phyloP scores from a whole-genome alignment of 139 green algal species.

The Coccomyxa sp. region DNA sequence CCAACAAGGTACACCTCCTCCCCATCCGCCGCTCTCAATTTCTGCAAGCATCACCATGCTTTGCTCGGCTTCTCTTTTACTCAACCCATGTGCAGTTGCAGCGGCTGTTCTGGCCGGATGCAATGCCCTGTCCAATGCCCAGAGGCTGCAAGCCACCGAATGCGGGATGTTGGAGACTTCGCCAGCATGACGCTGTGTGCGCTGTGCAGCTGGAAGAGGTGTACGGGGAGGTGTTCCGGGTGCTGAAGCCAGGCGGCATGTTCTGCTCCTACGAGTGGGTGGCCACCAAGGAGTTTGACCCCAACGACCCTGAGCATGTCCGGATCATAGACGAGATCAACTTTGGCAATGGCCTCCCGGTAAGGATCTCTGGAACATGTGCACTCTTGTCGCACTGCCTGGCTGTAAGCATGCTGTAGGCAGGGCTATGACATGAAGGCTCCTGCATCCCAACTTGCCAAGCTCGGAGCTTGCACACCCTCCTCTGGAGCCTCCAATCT shows the following conservation, averaged over 20 bases:
- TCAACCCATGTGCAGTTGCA: too few species aligned
- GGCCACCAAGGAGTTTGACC: slow-evolving; percentile 80
- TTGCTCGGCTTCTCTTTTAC: too few species aligned
- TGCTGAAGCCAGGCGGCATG: slow-evolving; percentile 88
- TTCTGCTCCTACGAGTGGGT: slow-evolving; percentile 98
- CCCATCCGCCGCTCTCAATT: too few species aligned
- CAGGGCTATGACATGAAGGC: too few species aligned
- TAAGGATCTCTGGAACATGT: too few species aligned
- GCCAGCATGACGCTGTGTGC: background rate
- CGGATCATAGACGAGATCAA: slow-evolving; percentile 95
- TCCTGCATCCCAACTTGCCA: too few species aligned
- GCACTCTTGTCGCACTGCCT: too few species aligned
- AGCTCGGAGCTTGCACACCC: background rate
- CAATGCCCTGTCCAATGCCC: too few species aligned
- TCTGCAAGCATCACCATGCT: too few species aligned
- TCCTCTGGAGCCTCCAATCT: too few species aligned
- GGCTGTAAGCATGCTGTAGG: background rate
- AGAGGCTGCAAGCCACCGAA: too few species aligned
- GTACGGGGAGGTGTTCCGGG: slow-evolving; percentile 86
- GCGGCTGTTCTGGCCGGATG: too few species aligned
- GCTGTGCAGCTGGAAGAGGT: slow-evolving; percentile 68
- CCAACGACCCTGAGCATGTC: slow-evolving; percentile 81
- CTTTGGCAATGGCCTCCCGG: slow-evolving; percentile 94
- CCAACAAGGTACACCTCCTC: slow-evolving; percentile 52
- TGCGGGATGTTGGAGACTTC: background rate